These are phyloP conservation scores for Erigeron canadensis DNA, from an alignment of 129 eudicot genomes.

Conservation along the genomic window DNA sequence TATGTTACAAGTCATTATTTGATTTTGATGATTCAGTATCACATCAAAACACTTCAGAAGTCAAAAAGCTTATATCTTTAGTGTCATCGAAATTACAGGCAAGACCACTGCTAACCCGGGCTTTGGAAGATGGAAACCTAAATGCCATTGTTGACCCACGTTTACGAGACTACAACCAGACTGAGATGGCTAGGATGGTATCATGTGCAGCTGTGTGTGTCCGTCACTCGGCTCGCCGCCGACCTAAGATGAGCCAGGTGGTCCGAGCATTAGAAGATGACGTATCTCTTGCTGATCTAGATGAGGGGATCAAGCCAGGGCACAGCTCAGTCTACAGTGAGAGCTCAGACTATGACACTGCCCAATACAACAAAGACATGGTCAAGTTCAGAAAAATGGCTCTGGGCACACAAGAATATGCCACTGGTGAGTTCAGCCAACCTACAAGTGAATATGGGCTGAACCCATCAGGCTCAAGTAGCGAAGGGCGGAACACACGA, in stretches of 20 bases:
- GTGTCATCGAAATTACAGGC: slow-evolving; percentile 48
- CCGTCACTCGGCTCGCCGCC: slow-evolving; percentile 84
- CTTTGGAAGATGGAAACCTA: slow-evolving; percentile 78
- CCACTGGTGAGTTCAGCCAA: slow-evolving; percentile 68
- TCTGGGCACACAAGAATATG: slow-evolving; percentile 61
- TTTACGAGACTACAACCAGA: slow-evolving; percentile 49
- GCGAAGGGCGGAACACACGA: slow-evolving; percentile 69
- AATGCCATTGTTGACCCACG: slow-evolving; percentile 64
- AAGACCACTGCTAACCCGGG: slow-evolving; percentile 80
- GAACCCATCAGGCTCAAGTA: slow-evolving; percentile 77
- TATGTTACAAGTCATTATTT: too few species aligned
- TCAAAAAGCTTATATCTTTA: not conserved
- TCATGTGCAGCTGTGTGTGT: slow-evolving; percentile 96
- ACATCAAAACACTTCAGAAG: not conserved
- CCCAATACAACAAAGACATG: slow-evolving; percentile 83
- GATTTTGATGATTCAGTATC: too few species aligned
- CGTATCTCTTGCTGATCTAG: slow-evolving; percentile 71
- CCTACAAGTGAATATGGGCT: slow-evolving; percentile 88
- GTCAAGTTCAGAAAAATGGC: slow-evolving; percentile 76
- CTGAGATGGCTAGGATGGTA: slow-evolving; percentile 77
- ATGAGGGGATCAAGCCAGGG: slow-evolving; percentile 86
- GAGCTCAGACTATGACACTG: slow-evolving; percentile 78
- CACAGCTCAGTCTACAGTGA: slow-evolving; percentile 64
- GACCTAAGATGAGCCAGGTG: slow-evolving; percentile 99
- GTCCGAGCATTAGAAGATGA: slow-evolving; percentile 92